phyloP scores from a whole-genome alignment of 2,329 filamentous ascomycete genomes.

The Aspergillus ibericus region DNA sequence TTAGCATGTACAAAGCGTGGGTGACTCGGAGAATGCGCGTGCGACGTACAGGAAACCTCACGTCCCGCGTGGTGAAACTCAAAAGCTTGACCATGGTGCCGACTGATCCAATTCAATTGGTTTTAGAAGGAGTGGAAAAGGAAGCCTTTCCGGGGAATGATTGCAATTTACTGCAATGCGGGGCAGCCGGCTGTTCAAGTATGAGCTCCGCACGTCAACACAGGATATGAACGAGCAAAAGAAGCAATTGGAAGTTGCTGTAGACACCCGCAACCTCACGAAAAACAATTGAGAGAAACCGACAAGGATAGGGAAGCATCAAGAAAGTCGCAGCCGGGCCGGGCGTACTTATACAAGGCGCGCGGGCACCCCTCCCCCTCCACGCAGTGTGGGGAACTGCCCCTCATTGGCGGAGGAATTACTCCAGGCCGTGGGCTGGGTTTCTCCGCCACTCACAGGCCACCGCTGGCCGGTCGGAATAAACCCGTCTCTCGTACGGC shows the following conservation, averaged over 20 bases:
- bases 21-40: neutral
- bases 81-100: constrained; percentile 64
- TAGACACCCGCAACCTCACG: neutral
- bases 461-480: neutral
- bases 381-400: constrained; percentile 8
- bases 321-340: neutral
- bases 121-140: neutral
- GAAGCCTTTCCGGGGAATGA: constrained; percentile 6
- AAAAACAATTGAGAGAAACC: neutral
- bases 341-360: neutral
- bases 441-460: constrained; percentile 27
- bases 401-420: constrained; percentile 29
- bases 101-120: neutral
- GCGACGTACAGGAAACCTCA: constrained; percentile 64
- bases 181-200: neutral
- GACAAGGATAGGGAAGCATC: neutral
- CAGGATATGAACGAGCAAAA: neutral
- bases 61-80: constrained; percentile 69
- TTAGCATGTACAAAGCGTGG: constrained; percentile 4
- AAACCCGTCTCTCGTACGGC: neutral
- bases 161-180: constrained; percentile 4
- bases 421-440: constrained; percentile 5
- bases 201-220: neutral
- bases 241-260: neutral
- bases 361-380: constrained; percentile 1